Percentiles rank a stretch among this genome's conserved stretches.
phyloP scores from a whole-genome alignment of 1,284 basidiomycete genomes.

The Paramarasmius palmivorus region DNA sequence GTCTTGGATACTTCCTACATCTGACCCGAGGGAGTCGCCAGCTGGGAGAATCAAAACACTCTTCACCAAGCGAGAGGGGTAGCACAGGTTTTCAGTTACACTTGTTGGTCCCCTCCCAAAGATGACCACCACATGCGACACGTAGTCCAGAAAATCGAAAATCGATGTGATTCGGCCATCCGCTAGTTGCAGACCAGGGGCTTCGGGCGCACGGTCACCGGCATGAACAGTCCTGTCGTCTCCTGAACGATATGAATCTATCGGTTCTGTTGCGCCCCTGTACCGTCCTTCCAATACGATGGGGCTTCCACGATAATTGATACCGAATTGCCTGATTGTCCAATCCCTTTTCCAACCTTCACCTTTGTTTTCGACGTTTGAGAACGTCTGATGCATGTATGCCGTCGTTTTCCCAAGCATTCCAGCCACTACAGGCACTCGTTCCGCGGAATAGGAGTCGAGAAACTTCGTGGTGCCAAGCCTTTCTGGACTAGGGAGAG shows the following conservation, averaged over 20 bases:
- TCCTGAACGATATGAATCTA: conserved; percentile 16
- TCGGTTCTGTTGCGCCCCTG: neutral
- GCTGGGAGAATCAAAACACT: neutral
- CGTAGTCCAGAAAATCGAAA: conserved; percentile 24
- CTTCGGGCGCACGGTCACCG: conserved; percentile 28
- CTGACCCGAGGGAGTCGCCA: neutral
- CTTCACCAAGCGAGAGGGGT: neutral
- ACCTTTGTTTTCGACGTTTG: neutral
- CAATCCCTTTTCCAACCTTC: conserved; percentile 12
- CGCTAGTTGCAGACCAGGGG: conserved; percentile 14
- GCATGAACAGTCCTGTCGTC: conserved; percentile 16
- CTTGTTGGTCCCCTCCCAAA: conserved; percentile 12
- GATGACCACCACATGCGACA: conserved; percentile 24
- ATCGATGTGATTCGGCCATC: conserved; percentile 9
- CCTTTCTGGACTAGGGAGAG: conserved; percentile 27
- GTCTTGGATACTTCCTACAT: too few species aligned
- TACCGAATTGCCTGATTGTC: conserved; percentile 29
- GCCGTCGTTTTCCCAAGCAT: conserved; percentile 25
- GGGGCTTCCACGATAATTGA: conserved; percentile 32
- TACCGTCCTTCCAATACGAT: conserved; percentile 27
- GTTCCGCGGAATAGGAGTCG: conserved; percentile 27
- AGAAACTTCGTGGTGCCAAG: conserved; percentile 19
- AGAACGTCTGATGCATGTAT: conserved; percentile 10
- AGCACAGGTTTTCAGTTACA: neutral
- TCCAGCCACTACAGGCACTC: conserved; percentile 27